These are phyloP conservation scores for Malus hybrid DNA, from an alignment of 331 rosid genomes.

Conservation along the genomic window DNA sequence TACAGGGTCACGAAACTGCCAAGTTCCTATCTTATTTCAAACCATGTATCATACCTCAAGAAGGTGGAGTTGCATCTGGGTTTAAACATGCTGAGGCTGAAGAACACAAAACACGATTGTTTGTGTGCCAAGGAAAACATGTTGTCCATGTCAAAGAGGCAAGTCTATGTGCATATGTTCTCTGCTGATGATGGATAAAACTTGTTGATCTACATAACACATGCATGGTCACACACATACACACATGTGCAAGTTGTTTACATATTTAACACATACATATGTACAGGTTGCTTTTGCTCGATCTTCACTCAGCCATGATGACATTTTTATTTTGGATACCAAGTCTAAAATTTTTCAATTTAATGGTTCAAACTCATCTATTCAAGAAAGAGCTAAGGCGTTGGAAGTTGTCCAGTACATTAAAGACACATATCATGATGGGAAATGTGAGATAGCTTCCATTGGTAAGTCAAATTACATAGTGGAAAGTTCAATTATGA, in stretches of 20 bases:
- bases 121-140: slow-evolving; percentile 86
- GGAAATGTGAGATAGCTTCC: slow-evolving; percentile 95
- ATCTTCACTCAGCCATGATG: slow-evolving; percentile 90
- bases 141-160: slow-evolving; percentile 97
- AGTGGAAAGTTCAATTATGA: slow-evolving; percentile 14
- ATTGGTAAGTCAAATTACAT: slow-evolving; percentile 62
- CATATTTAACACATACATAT: neutral
- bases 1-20: slow-evolving; percentile 94
- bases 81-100: slow-evolving; percentile 90
- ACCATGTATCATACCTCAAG: slow-evolving; percentile 97
- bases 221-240: neutral
- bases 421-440: slow-evolving; percentile 89
- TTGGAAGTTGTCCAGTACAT: slow-evolving; percentile 91
- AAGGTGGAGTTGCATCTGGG: slow-evolving; percentile 95
- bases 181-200: slow-evolving; percentile 20
- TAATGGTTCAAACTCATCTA: slow-evolving; percentile 85
- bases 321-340: slow-evolving; percentile 87
- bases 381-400: slow-evolving; percentile 99
- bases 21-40: slow-evolving; percentile 87
- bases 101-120: slow-evolving; percentile 68
- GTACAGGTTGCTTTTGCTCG: slow-evolving; percentile 83
- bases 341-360: slow-evolving; percentile 91
- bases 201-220: neutral
- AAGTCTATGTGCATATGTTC: slow-evolving; percentile 32
- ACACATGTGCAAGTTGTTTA: neutral